These are phyloP conservation scores for Rhynchosporium graminicola DNA, from an alignment of 2,329 filamentous ascomycete genomes.

Conservation along the genomic window DNA sequence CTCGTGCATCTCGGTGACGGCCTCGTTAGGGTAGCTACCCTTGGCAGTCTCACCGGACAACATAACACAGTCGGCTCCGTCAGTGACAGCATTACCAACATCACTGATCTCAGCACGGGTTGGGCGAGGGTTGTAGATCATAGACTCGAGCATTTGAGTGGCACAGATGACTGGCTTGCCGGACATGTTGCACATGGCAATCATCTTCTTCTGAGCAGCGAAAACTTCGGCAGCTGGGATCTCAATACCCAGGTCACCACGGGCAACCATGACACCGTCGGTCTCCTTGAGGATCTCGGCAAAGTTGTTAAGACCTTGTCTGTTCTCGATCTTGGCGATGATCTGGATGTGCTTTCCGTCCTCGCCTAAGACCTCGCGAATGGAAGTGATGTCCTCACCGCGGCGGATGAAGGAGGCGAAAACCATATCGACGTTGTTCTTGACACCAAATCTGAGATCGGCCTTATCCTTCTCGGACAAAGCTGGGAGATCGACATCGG, in stretches of 20 bases:
- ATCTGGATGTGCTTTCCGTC: conserved; percentile 97
- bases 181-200: conserved; percentile 99
- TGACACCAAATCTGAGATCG: conserved; percentile 92
- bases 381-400: conserved; percentile 88
- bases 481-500: conserved; percentile 95
- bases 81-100: conserved; percentile 95
- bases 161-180: conserved; percentile 99
- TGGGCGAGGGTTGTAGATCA: conserved; percentile 99
- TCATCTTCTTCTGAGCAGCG: conserved; percentile 99
- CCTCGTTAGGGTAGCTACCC: conserved; percentile 89
- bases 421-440: conserved; percentile 99
- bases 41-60: conserved; percentile 99
- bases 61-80: conserved; percentile 99
- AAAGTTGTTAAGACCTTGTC: conserved; percentile 99
- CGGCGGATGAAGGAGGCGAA: conserved; percentile 98
- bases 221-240: conserved; percentile 98
- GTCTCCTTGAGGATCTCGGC: conserved; percentile 93
- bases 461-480: conserved; percentile 97
- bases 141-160: conserved; percentile 99
- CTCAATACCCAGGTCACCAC: conserved; percentile 97
- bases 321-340: conserved; percentile 99
- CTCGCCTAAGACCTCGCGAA: conserved; percentile 86
- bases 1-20: conserved; percentile 97
- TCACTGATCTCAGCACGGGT: conserved; percentile 98
- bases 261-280: conserved; percentile 99